Percentiles rank a stretch among this genome's conserved stretches.
Evolutionary conservation across 192 early-diverging fungal genomes (phyloP).

Genomic region (Coemansia guatemalensis): DNA sequence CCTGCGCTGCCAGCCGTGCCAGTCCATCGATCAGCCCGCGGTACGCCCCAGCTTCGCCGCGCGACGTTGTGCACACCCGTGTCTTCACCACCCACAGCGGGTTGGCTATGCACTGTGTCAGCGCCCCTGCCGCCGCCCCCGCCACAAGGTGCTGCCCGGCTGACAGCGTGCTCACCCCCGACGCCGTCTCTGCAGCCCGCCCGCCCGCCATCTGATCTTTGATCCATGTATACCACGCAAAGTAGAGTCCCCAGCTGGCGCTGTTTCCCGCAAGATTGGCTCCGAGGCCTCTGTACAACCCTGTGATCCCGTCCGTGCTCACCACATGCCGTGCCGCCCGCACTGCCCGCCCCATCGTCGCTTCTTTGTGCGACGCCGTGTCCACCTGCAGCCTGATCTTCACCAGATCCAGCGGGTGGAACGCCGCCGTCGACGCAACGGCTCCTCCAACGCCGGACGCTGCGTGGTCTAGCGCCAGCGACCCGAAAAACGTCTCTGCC

Average conservation of each 20-base stretch:
- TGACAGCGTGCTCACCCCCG: slow-evolving; percentile 58
- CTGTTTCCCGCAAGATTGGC: slow-evolving; percentile 91
- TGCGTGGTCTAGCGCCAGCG: slow-evolving; percentile 72
- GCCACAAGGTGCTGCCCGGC: slow-evolving; percentile 79
- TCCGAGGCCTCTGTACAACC: slow-evolving; percentile 87
- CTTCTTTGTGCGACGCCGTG: slow-evolving; percentile 52
- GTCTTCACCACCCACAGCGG: slow-evolving; percentile 87
- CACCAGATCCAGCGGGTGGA: slow-evolving; percentile 94
- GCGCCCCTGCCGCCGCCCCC: slow-evolving; percentile 72
- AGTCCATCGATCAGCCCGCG: slow-evolving; percentile 67
- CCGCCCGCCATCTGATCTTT: slow-evolving; percentile 46
- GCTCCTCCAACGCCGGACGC: slow-evolving; percentile 88
- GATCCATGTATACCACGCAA: slow-evolving; percentile 76
- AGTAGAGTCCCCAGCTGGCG: slow-evolving; percentile 96
- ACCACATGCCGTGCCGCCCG: slow-evolving; percentile 62
- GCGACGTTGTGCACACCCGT: slow-evolving; percentile 72
- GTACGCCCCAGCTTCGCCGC: slow-evolving; percentile 60
- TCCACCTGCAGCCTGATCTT: slow-evolving; percentile 91
- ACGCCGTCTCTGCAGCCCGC: slow-evolving; percentile 43
- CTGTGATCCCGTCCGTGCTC: slow-evolving; percentile 60
- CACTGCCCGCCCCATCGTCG: slow-evolving; percentile 64
- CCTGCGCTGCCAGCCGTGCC: slow-evolving; percentile 56
- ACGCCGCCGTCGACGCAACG: slow-evolving; percentile 70
- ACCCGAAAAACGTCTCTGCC: slow-evolving; percentile 46
- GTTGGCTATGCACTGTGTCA: slow-evolving; percentile 73